A percentile compares a stretch with the other conserved stretches of the same genome.
Evolutionary conservation across 2,329 filamentous ascomycete genomes (phyloP).

Genomic region (Colletotrichum higginsianum): DNA sequence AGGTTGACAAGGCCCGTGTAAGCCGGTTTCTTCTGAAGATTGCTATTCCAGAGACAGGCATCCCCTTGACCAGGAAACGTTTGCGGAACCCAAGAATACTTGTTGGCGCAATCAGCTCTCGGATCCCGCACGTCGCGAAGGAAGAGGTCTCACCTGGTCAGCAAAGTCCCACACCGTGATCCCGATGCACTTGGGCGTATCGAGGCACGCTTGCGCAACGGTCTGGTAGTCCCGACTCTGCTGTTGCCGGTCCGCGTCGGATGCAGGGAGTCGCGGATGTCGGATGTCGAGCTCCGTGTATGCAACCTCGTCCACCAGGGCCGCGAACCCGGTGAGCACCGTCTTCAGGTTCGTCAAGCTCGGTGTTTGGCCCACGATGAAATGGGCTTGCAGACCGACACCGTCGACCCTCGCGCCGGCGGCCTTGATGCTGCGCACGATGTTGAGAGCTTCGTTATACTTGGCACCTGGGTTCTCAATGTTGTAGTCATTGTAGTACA

Average conservation of each 20-base stretch:
- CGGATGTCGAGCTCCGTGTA: slow-evolving; percentile 67
- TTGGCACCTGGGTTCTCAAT: slow-evolving; percentile 71
- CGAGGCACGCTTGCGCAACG: slow-evolving; percentile 70
- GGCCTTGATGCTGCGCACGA: slow-evolving; percentile 52
- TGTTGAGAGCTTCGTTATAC: slow-evolving; percentile 48
- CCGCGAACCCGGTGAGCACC: slow-evolving; percentile 63
- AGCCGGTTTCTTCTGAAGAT: slow-evolving; percentile 59
- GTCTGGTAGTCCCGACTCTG: slow-evolving; percentile 55
- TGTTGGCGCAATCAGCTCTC: not conserved
- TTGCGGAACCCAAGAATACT: slow-evolving; percentile 55
- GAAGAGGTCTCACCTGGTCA: slow-evolving; percentile 55
- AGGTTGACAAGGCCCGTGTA: slow-evolving; percentile 53
- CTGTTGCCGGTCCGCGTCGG: slow-evolving; percentile 46
- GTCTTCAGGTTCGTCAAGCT: slow-evolving; percentile 54
- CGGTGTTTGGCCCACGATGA: slow-evolving; percentile 60
- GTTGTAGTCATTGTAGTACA: slow-evolving; percentile 60
- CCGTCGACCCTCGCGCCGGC: slow-evolving; percentile 65
- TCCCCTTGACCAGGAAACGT: slow-evolving; percentile 58
- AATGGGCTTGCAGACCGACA: slow-evolving; percentile 66
- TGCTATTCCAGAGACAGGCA: slow-evolving; percentile 58
- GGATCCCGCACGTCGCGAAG: no score
- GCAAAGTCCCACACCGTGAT: slow-evolving; percentile 57
- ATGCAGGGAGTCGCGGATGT: slow-evolving; percentile 51
- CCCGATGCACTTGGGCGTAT: slow-evolving; percentile 61
- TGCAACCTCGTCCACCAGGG: slow-evolving; percentile 60